Evolutionary conservation across 306 rosid genomes (phyloP).

Genomic region (Inga laurina): DNA sequence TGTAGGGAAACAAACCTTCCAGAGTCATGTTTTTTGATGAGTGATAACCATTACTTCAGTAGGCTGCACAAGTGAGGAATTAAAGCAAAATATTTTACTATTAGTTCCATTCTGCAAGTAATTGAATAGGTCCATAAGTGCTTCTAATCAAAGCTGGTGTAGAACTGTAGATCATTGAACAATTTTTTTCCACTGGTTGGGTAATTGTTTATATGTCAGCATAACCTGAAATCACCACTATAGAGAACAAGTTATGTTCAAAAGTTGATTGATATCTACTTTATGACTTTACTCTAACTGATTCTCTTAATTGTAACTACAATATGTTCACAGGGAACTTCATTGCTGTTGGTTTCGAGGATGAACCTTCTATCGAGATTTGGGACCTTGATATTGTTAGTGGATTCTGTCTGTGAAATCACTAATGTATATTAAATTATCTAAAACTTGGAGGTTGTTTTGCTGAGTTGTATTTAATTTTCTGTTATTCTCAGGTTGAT

Average conservation of each 20-base stretch:
- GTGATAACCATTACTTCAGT: conserved; percentile 4
- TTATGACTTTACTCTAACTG: conserved; percentile 19
- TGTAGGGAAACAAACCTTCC: background rate
- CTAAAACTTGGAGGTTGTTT: conserved; percentile 4
- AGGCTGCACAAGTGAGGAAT: background rate
- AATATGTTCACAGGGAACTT: conserved; percentile 68
- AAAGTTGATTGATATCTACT: background rate
- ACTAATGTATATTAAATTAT: background rate
- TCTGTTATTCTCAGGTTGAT: conserved; percentile 59
- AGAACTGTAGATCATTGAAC: conserved; percentile 12
- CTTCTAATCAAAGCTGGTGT: background rate
- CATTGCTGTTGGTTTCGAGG: conserved; percentile 87
- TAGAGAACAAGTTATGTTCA: conserved; percentile 4
- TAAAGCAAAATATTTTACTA: background rate
- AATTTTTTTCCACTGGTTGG: background rate
- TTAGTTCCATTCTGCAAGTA: background rate
- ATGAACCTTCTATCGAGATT: conserved; percentile 76
- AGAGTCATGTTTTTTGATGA: background rate
- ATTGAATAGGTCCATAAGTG: background rate
- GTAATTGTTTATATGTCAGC: background rate
- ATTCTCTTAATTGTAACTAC: background rate
- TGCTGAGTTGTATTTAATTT: conserved; percentile 10
- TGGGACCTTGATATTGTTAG: conserved; percentile 97
- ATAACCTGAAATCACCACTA: background rate
- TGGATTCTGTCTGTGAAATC: conserved; percentile 22